Base-by-base conservation (phyloP, 148 eudicot species). In the Silene latifolia region DNA sequence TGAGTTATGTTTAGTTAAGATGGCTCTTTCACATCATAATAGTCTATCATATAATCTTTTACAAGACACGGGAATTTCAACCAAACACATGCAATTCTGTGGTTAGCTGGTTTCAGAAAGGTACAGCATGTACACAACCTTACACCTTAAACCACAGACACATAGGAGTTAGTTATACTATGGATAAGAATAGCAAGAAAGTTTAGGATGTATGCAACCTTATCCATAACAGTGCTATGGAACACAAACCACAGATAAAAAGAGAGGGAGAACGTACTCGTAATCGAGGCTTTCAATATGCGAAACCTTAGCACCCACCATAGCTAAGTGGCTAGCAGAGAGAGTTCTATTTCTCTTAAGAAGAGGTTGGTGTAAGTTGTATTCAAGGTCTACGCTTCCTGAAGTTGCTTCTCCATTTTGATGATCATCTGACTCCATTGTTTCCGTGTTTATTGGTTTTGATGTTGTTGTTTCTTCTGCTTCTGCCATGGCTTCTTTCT, bases 301-400 rank as follows among this genome's bases (percentile, higher is more conserved):
- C 48, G 94, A 88, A 81, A 92, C 97, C 82, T 88, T 92, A 51
- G 91, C 84, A 64, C 97, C 97, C 60, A 92, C 92, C 79, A 90
- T 85, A 72, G 97, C 97, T 0, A 90, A 76, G 25, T 86, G 91
- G 32, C 79, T 83, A 18, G 95, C 85, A 53, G 97, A 88, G 54
- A 91, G 89, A 63, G 92, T 91, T 67, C 82, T 67, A 75, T 79
- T 83, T 69, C 89, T 85, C 77, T 84, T 86, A 29, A 91, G 84
- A 19, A 91, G 87, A 63, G 91, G 89, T 48, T 78, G 85, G 20
- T 74, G 79, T 11, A 91, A 72, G 72, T 87, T 85, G 79, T 60
- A 79, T 63, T 86, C 89, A 63, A 84, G 83, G 79, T 91, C 93
- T 21, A 8, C 3, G 44, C 70, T 82, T 35, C 81, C 90, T 27